A percentile compares a stretch with the other conserved stretches of the same genome.
Evolutionary conservation across 495 filamentous ascomycete species (phyloP).

Genomic region (Penicillium coffeae): DNA sequence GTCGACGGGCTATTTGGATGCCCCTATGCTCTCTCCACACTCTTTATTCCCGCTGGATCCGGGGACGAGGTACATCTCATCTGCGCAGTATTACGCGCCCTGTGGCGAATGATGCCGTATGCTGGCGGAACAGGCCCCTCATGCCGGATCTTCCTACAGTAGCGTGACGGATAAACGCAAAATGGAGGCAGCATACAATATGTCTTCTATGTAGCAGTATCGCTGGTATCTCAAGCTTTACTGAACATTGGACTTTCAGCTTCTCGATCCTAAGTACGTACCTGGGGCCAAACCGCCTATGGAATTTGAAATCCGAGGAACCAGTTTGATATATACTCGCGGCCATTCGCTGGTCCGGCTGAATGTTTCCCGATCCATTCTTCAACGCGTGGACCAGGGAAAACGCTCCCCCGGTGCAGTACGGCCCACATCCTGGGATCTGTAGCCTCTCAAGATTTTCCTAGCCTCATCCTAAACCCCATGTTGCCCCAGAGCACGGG

Average conservation of each 20-base stretch:
- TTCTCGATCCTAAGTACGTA: too few species aligned
- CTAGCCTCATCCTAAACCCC: slow-evolving; percentile 24
- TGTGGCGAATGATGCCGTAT: slow-evolving; percentile 12
- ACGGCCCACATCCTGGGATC: slow-evolving; percentile 18
- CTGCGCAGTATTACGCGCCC: slow-evolving; percentile 7
- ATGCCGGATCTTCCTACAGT: not conserved
- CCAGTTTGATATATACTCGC: slow-evolving; percentile 20
- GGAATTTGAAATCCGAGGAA: slow-evolving; percentile 10
- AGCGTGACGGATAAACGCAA: slow-evolving; percentile 8
- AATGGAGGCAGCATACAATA: too few species aligned
- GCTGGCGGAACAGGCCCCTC: slow-evolving; percentile 7
- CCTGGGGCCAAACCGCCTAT: not conserved
- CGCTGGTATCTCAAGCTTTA: too few species aligned
- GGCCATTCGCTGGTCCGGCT: slow-evolving; percentile 19
- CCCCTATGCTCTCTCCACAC: slow-evolving; percentile 12
- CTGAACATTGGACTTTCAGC: too few species aligned
- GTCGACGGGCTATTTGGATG: not conserved
- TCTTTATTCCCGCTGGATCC: slow-evolving; percentile 9
- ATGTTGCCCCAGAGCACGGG: slow-evolving; percentile 31
- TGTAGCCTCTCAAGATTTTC: slow-evolving; percentile 12
- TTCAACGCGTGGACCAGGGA: slow-evolving; percentile 25
- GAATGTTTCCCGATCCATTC: slow-evolving; percentile 11
- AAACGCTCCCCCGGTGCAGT: slow-evolving; percentile 33
- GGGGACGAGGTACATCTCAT: slow-evolving; percentile 8
- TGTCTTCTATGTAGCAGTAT: too few species aligned